phyloP scores from a whole-genome alignment of 1,284 basidiomycete species.

The Moesziomyces sp. region DNA sequence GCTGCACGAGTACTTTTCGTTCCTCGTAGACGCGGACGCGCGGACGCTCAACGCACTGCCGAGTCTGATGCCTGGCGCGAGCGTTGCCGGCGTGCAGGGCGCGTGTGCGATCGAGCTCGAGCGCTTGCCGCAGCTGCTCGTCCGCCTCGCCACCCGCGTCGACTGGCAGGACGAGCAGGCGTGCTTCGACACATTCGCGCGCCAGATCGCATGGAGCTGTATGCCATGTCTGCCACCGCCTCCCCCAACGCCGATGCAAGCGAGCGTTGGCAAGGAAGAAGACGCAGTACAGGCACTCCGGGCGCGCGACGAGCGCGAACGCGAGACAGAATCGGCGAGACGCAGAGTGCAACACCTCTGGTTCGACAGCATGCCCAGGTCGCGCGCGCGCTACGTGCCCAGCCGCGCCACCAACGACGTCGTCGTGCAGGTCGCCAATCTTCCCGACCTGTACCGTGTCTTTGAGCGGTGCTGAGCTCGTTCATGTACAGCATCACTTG shows the following conservation, averaged over 20 bases:
- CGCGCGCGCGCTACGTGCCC: constrained; percentile 30
- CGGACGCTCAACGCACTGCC: constrained; percentile 82
- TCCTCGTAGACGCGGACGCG: constrained; percentile 71
- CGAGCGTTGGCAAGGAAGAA: not conserved
- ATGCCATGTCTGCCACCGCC: constrained; percentile 68
- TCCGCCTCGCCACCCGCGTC: constrained; percentile 73
- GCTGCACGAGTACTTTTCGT: constrained; percentile 90
- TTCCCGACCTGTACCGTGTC: constrained; percentile 65
- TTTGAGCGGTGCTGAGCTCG: constrained; percentile 63
- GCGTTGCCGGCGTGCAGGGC: constrained; percentile 72
- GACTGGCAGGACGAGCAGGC: constrained; percentile 85
- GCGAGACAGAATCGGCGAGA: constrained; percentile 14
- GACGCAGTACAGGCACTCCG: not conserved
- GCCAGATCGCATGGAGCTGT: constrained; percentile 76
- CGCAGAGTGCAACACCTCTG: constrained; percentile 47
- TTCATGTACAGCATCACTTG: not conserved
- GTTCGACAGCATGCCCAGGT: constrained; percentile 56
- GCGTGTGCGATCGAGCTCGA: constrained; percentile 78
- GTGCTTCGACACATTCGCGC: constrained; percentile 86
- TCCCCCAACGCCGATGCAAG: not conserved
- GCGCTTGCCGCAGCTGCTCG: constrained; percentile 52
- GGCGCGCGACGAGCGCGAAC: constrained; percentile 8
- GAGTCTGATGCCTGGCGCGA: constrained; percentile 81
- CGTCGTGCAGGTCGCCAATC: constrained; percentile 58
- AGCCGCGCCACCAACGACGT: constrained; percentile 31